These are phyloP conservation scores for Microstegium vimineum DNA, from an alignment of 176 grass and related monocot species.

Conservation along the genomic window DNA sequence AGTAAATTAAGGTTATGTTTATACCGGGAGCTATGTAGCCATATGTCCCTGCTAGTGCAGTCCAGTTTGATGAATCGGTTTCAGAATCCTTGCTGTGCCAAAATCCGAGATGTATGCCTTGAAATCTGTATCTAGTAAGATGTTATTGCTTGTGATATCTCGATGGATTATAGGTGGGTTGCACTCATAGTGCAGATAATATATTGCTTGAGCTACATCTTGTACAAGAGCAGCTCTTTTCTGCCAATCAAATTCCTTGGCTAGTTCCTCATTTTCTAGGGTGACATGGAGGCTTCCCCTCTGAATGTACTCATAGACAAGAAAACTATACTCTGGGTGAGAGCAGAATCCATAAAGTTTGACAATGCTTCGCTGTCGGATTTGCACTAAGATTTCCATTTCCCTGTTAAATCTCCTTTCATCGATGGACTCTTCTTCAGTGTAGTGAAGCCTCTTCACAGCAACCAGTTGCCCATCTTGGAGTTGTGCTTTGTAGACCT, in stretches of 20 bases:
- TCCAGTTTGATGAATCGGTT: conserved; percentile 30
- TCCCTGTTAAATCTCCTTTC: not conserved
- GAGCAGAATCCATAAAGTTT: not conserved
- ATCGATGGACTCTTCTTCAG: not conserved
- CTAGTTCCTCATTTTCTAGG: not conserved
- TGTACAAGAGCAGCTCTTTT: not conserved
- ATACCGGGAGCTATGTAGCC: conserved; percentile 22
- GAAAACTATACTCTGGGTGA: not conserved
- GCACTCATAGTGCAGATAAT: conserved; percentile 1
- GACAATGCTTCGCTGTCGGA: not conserved
- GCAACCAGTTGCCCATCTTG: not conserved
- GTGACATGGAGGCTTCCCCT: not conserved
- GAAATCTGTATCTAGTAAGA: conserved; percentile 4
- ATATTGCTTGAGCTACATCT: not conserved
- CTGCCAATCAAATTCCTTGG: not conserved
- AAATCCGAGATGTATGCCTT: conserved; percentile 31
- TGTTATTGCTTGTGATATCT: conserved; percentile 23
- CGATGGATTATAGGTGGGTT: conserved; percentile 22
- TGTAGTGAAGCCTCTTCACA: not conserved
- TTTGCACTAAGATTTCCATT: not conserved
- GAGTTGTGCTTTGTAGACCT: conserved; percentile 1
- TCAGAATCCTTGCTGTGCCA: conserved; percentile 17
- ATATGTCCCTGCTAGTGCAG: not conserved
- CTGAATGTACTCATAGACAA: not conserved
- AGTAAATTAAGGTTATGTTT: not conserved